Conservation (phyloP, 2,329 filamentous ascomycete genomes). For the Cadophora malorum region DNA sequence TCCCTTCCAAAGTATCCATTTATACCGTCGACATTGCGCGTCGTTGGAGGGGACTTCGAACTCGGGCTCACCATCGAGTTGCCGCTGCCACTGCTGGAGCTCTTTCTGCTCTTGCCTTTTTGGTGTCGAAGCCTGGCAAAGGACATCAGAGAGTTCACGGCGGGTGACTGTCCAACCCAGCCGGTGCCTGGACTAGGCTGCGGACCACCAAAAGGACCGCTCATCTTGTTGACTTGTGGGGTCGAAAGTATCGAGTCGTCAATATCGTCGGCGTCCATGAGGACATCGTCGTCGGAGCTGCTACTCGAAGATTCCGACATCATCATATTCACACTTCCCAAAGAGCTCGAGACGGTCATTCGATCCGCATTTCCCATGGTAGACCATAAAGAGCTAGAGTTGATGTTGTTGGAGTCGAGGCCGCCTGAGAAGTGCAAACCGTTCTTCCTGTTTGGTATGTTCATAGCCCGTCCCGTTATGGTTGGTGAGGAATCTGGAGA, state of each 20-base stretch:
- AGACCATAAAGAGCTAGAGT: conserved; percentile 69
- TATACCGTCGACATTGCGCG: conserved; percentile 43
- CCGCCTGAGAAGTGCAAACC: conserved; percentile 55
- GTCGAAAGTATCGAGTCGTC: conserved; percentile 84
- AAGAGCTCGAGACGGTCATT: conserved; percentile 76
- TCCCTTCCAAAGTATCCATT: conserved; percentile 60
- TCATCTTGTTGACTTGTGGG: conserved; percentile 73
- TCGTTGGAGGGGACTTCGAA: conserved; percentile 78
- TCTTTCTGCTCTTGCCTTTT: conserved; percentile 67
- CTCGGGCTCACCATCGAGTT: conserved; percentile 72
- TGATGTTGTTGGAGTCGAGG: conserved; percentile 68
- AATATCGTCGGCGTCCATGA: conserved; percentile 74
- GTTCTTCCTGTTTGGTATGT: conserved; percentile 61
- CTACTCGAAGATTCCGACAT: conserved; percentile 80
- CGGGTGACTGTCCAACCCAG: conserved; percentile 73
- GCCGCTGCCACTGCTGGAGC: conserved; percentile 73
- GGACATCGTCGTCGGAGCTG: conserved; percentile 71
- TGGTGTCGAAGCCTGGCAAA: conserved; percentile 70
- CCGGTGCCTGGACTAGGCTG: conserved; percentile 61
- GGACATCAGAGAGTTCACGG: conserved; percentile 78
- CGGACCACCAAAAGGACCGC: conserved; percentile 51
- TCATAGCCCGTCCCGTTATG: conserved; percentile 73
- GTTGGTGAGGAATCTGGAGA: conserved; percentile 92
- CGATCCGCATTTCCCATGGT: conserved; percentile 73
- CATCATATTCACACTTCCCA: conserved; percentile 63